phyloP scores from a whole-genome alignment of 1,139 yeast genomes.

The Pichia sp. region DNA sequence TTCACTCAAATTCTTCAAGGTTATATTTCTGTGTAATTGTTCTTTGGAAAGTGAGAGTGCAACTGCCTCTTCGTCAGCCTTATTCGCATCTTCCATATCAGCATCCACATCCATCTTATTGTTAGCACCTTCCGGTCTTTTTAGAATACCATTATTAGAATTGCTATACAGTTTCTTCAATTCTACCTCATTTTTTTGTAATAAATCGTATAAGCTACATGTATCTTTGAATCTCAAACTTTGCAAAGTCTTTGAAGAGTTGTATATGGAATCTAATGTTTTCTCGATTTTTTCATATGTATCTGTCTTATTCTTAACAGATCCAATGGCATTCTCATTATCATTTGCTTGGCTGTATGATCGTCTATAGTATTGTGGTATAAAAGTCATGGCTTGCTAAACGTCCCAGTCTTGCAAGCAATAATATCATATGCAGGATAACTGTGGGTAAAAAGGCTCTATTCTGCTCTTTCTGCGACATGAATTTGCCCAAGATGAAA shows the following conservation, averaged over 20 bases:
- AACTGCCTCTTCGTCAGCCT: background rate
- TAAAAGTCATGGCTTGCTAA: constrained; percentile 3
- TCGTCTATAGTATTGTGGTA: constrained; percentile 7
- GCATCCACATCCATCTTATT: constrained; percentile 1
- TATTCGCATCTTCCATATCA: background rate
- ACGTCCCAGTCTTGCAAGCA: too few species aligned
- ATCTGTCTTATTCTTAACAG: constrained; percentile 1
- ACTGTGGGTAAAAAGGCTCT: too few species aligned
- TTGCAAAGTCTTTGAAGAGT: constrained; percentile 4
- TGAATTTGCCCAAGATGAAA: background rate
- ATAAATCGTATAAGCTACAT: constrained; percentile 6
- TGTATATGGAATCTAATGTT: constrained; percentile 6
- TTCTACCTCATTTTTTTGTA: constrained; percentile 3
- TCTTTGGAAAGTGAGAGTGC: background rate
- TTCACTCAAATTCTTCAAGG: background rate
- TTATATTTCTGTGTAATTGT: background rate
- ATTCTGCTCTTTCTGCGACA: background rate
- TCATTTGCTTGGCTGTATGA: background rate
- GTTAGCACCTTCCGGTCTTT: background rate
- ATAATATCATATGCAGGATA: too few species aligned
- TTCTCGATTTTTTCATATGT: background rate
- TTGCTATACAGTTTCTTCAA: background rate
- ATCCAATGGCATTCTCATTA: background rate
- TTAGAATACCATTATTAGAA: background rate
- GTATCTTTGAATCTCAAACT: constrained; percentile 11